Percentiles rank a stretch among this genome's conserved stretches.
Conservation (phyloP, 202 grass and related monocot species). For the Digitaria exilis region DNA sequence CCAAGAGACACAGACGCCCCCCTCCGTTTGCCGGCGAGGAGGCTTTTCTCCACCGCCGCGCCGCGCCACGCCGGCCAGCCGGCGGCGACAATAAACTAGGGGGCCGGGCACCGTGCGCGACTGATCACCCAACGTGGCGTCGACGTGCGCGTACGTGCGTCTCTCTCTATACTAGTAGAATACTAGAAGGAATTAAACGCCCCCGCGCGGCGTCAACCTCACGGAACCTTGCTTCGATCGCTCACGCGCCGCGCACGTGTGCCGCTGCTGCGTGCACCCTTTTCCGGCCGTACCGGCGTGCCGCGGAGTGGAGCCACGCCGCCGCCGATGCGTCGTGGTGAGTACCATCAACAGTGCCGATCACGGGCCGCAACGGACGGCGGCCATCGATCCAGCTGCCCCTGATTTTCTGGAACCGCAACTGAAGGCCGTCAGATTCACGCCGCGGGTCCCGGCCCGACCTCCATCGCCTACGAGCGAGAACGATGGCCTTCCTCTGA, state of each 20-base stretch:
- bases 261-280: not conserved
- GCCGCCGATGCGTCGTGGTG: too few species aligned
- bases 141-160: conserved; percentile 8
- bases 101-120: not conserved
- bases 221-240: not conserved
- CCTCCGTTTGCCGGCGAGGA: too few species aligned
- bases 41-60: not conserved
- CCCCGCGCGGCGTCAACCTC: not conserved
- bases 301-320: not conserved
- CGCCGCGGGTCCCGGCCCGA: too few species aligned
- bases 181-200: too few species aligned
- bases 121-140: not conserved
- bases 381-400: not conserved
- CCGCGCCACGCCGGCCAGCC: conserved; percentile 25
- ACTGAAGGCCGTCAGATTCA: not conserved
- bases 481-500: too few species aligned
- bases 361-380: too few species aligned
- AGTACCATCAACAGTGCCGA: too few species aligned
- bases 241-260: not conserved
- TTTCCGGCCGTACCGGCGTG: conserved; percentile 22
- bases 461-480: too few species aligned
- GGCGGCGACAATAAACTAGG: not conserved
- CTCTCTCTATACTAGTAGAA: too few species aligned
- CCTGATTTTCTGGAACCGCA: not conserved
- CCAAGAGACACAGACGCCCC: too few species aligned